Base-by-base conservation (phyloP, 2,329 filamentous ascomycete genomes). In the Metarhizium robertsii region DNA sequence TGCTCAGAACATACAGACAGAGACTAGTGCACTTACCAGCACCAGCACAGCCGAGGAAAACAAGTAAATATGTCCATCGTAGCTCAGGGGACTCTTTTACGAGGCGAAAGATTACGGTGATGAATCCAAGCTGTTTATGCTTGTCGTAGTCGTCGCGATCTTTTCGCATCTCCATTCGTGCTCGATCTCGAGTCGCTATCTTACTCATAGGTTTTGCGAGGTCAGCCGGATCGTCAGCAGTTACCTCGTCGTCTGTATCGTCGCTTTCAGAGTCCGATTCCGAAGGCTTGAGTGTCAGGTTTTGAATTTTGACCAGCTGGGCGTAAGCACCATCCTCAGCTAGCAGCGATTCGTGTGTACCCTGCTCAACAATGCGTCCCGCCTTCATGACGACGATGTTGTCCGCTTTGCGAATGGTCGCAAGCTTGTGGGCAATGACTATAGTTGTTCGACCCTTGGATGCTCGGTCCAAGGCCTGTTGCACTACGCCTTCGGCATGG, bases 401-500 rank as follows among this genome's bases (percentile, higher is more conserved):
- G 63, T 85, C 79, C 0, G 79, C 80, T 56, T 84, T 75, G 71
- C 95, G 92, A 71, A 96, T 95, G 0, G 92, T 96, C 2, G 88
- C 92, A 4, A 96, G 78, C 45, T 92, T 83, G 71, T 96, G 92
- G 0, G 92, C 92, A 64, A 96, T 96, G 48, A 88, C 25, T 25
- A 25, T 25, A 25, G 25, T 25, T 0, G 92, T 96, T 69, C 92
- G 94, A 65, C 87, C 86, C 34, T 95, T 83, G 25, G 96, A 79
- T 43, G 83, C 83, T 61, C 81, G 84, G 6, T 82, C 81, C 2
- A 96, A 78, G 2, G 92, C 92, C 61, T 86, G 83, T 69, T 96
- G 96, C 58, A 96, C 92, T 2, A 95, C 80, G 0, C 90, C 95
- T 70, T 96, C 92, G 0, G 88, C 92, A 70, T 96, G 92, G 18